Percentiles rank a stretch among this genome's conserved stretches.
phyloP scores from a whole-genome alignment of 2,329 filamentous ascomycete genomes.

The Aspergillus bombycis region DNA sequence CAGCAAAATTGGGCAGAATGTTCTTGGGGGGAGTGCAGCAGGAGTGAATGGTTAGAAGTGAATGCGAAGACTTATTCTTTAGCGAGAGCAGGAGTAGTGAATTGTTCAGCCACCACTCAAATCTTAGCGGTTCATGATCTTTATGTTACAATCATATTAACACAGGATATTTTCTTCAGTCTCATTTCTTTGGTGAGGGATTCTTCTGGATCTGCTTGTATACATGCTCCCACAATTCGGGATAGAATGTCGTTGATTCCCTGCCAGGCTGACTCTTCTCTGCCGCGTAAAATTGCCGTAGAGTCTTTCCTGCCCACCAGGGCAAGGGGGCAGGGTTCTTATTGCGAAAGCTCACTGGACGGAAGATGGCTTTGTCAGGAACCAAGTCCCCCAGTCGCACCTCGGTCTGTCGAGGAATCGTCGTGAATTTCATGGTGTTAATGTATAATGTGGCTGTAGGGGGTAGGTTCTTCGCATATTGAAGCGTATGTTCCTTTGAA shows the following conservation, averaged over 20 bases:
- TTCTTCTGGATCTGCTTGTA: constrained; percentile 43
- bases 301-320: constrained; percentile 43
- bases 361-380: constrained; percentile 36
- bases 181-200: constrained; percentile 13
- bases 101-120: constrained; percentile 1
- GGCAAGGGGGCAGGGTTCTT: constrained; percentile 37
- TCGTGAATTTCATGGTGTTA: constrained; percentile 50
- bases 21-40: not conserved
- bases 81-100: not conserved
- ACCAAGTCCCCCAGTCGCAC: constrained; percentile 47
- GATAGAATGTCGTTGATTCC: constrained; percentile 44
- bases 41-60: not conserved
- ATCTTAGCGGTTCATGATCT: not conserved
- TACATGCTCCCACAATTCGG: constrained; percentile 48
- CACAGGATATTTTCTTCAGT: constrained; percentile 1
- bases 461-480: constrained; percentile 50
- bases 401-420: constrained; percentile 46
- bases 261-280: constrained; percentile 41
- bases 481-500: constrained; percentile 54
- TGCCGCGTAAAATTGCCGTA: constrained; percentile 44
- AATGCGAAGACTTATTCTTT: not conserved
- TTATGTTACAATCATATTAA: constrained; percentile 7
- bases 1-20: not conserved
- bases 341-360: constrained; percentile 48
- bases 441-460: constrained; percentile 47